Conservation (phyloP, 2,329 filamentous ascomycete genomes). For the Fusarium sp. region DNA sequence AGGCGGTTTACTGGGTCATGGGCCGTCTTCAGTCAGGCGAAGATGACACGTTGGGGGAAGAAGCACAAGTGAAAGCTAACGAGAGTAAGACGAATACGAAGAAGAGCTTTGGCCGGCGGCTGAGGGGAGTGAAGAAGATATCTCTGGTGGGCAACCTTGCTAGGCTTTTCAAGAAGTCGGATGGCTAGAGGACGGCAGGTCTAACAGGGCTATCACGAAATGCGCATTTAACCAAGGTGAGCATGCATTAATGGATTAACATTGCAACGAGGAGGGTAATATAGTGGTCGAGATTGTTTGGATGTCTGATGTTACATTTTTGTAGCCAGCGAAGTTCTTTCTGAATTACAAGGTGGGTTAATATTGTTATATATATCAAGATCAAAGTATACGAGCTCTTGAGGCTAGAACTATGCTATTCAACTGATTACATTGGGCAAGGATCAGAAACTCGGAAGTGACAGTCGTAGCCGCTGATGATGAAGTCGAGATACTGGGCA, state of each 20-base stretch:
- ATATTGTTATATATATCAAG: no score
- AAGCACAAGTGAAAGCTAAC: accelerated
- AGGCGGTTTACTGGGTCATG: conserved; percentile 36
- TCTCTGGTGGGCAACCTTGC: not conserved
- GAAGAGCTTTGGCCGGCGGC: not conserved
- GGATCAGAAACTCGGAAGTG: no score
- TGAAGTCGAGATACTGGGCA: no score
- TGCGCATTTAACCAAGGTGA: not conserved
- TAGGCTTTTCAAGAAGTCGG: not conserved
- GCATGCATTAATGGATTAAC: not conserved
- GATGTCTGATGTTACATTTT: not conserved
- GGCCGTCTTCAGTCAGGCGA: not conserved
- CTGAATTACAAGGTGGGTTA: no score
- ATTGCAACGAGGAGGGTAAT: not conserved
- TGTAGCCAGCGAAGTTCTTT: not conserved
- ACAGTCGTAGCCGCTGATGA: no score
- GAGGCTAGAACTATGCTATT: no score
- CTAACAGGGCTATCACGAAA: not conserved
- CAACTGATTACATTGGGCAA: no score
- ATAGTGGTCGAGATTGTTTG: not conserved
- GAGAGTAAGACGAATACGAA: accelerated
- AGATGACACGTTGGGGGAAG: accelerated
- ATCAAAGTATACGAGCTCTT: no score
- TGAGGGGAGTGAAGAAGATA: not conserved
- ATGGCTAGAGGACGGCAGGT: not conserved